A percentile compares a stretch with the other conserved stretches of the same genome.
These are phyloP conservation scores for Eimeria praecox DNA, from an alignment of 169 alveolate genomes.

Conservation along the genomic window DNA sequence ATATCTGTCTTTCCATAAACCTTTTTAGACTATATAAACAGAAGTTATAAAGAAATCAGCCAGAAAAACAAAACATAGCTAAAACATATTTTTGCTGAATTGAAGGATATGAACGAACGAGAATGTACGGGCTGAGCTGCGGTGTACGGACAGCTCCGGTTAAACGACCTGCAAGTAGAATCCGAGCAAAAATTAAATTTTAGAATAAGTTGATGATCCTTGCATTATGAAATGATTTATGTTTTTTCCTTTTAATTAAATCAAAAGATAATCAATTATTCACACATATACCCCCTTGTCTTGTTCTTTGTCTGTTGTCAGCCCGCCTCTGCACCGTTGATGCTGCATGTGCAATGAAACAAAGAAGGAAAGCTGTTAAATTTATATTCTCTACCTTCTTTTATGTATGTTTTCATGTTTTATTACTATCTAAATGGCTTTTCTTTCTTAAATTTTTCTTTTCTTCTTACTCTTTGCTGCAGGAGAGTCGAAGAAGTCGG, in stretches of 20 bases:
- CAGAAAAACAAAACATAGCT: background rate
- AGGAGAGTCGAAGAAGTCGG: background rate
- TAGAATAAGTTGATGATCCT: too few relatives aligned
- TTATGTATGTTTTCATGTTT: background rate
- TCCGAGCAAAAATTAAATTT: too few relatives aligned
- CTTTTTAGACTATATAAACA: background rate
- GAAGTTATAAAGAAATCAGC: background rate
- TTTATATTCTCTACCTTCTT: background rate
- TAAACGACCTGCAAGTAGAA: background rate
- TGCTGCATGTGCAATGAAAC: background rate
- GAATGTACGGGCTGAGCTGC: background rate
- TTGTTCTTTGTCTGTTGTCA: background rate
- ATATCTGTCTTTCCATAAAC: background rate
- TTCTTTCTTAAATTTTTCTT: background rate
- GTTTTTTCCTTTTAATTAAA: background rate
- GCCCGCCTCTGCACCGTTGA: background rate
- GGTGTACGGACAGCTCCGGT: conserved; percentile 12
- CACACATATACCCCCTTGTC: background rate
- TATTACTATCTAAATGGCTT: background rate
- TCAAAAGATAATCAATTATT: background rate
- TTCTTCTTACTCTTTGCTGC: background rate
- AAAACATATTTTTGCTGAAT: background rate
- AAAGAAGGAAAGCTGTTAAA: background rate
- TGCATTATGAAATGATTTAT: background rate
- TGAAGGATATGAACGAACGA: background rate